Conservation (phyloP, 345 rosid genomes). For the Eucalyptus erythrocorys region DNA sequence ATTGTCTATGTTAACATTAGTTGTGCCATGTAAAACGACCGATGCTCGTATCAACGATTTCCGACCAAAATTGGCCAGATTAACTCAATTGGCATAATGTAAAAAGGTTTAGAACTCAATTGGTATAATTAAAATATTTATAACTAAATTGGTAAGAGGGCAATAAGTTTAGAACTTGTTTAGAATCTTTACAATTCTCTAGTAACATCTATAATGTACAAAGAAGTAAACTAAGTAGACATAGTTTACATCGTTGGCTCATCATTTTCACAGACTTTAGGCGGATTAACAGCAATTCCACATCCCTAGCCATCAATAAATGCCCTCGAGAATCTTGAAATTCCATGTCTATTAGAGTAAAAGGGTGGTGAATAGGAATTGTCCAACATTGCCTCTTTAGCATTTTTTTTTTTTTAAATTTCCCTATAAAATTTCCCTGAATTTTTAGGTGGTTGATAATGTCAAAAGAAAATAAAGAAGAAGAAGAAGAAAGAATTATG, state of each 20-base stretch:
- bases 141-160: fast-evolving
- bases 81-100: too few species aligned
- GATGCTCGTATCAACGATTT: too few species aligned
- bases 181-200: too few species aligned
- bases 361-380: not conserved
- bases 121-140: too few species aligned
- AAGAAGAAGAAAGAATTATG: not conserved
- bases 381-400: not conserved
- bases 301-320: not conserved
- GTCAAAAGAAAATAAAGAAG: not conserved
- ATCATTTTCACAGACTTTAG: not conserved
- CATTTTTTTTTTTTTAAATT: not conserved
- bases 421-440: not conserved
- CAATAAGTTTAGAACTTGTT: too few species aligned
- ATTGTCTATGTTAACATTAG: too few species aligned
- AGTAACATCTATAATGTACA: not conserved
- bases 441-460: not conserved
- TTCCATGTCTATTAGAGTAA: not conserved
- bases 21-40: fast-evolving
- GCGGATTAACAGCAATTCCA: not conserved
- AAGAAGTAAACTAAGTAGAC: not conserved
- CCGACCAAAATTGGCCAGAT: fast-evolving
- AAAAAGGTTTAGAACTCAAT: too few species aligned
- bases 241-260: not conserved
- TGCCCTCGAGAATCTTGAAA: not conserved